Evolutionary conservation across 2,329 filamentous ascomycete genomes (phyloP), one percentile per base, ranked within the genome.

Genomic region (Fusarium solani-melongenae): DNA sequence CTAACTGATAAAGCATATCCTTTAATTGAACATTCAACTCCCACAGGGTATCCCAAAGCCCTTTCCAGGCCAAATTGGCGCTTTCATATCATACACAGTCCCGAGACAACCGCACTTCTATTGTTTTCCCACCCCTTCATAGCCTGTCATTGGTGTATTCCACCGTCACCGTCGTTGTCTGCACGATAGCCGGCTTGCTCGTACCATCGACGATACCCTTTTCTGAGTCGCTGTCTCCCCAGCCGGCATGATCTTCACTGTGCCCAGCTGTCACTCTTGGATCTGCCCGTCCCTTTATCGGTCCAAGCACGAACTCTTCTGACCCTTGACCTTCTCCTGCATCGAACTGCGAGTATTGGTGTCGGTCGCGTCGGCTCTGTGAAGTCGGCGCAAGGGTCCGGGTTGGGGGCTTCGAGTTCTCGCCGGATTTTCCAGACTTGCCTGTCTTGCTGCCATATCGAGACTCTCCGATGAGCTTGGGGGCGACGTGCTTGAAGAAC

Each of bases 401-500:
- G 6, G 34, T 67, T 0, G 69, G 64, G 11, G 39, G 66, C 8
- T 72, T 73, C 20, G 75, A 69, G 27, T 64, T 56, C 15, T 67
- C 64, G 4, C 33, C 58, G 7, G 59, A 53, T 22, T 59, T 67
- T 27, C 38, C 63, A 22, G 74, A 62, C 46, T 72, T 70, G n/a
- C 67, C 70, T 17, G 74, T 62, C 24, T 77, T 77, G 65, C 75
- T 77, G 24, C 75, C 75, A 10, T 77, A 77, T 27, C 64, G 61
- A 53, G 75, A 77, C 55, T 76, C 73, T 29, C 79, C 78, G 20
- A 83, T 76, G 27, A 82, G 60, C 6, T 71, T 78, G 2, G 82
- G 82, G 0, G 82, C 79, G 12, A 84, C 75, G 61, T 83, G 81
- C 3, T 77, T 77, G 66, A 84, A 78, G 78, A 85, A 85, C 20